phyloP scores from a whole-genome alignment of 495 filamentous ascomycete species.

The Neurospora sp. region DNA sequence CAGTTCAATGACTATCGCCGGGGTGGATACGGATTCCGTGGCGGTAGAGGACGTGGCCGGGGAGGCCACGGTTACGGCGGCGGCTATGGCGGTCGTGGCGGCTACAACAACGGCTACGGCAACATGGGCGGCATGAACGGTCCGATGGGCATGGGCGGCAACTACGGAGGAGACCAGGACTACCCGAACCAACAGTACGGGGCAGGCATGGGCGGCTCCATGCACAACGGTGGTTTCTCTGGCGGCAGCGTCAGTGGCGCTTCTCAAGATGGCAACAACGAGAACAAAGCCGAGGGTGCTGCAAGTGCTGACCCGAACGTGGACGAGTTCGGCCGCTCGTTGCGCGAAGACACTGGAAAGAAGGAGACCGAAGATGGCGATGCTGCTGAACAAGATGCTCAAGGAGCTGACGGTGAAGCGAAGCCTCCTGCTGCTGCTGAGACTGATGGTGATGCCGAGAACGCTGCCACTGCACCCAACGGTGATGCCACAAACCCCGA shows the following conservation, averaged over 20 bases:
- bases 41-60: conserved; percentile 56
- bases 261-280: conserved; percentile 1
- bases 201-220: conserved; percentile 8
- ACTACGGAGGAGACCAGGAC: conserved; percentile 24
- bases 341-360: conserved; percentile 21
- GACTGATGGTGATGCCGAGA: not conserved
- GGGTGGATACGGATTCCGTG: conserved; percentile 36
- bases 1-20: conserved; percentile 57
- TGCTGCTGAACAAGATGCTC: conserved; percentile 17
- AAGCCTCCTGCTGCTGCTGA: conserved; percentile 2
- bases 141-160: conserved; percentile 21
- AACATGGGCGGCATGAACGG: conserved; percentile 6
- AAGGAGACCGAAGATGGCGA: conserved; percentile 10
- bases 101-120: conserved; percentile 9
- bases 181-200: conserved; percentile 12
- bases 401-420: conserved; percentile 11
- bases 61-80: conserved; percentile 30
- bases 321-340: conserved; percentile 45
- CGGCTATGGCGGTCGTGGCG: conserved; percentile 45
- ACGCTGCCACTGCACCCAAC: not conserved
- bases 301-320: conserved; percentile 23
- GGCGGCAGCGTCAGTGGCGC: conserved; percentile 5
- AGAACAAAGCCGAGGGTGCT: conserved; percentile 7
- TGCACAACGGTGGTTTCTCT: conserved; percentile 3
- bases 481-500: not conserved